Percentiles rank a stretch among this genome's conserved stretches.
Conservation (phyloP, 805 yeast genomes). For the Wickerhamomyces tratensis region DNA sequence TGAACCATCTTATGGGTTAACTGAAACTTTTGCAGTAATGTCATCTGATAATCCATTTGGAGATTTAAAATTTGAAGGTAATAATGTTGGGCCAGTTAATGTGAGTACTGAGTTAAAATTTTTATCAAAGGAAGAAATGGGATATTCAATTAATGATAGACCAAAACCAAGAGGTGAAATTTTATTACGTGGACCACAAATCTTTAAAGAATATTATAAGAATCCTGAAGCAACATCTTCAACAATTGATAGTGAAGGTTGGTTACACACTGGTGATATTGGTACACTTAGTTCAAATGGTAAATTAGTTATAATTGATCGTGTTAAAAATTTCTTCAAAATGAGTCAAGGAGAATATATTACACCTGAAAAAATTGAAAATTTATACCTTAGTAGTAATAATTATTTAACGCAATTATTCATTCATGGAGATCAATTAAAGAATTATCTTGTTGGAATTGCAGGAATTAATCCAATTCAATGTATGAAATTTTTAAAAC, state of each 20-base stretch:
- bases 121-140: conserved; percentile 53
- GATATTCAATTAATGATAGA: conserved; percentile 27
- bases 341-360: conserved; percentile 56
- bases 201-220: conserved; percentile 46
- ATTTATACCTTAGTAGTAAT: conserved; percentile 42
- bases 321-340: conserved; percentile 74
- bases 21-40: conserved; percentile 60
- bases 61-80: conserved; percentile 20
- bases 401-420: conserved; percentile 45
- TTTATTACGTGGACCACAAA: conserved; percentile 53
- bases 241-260: conserved; percentile 45
- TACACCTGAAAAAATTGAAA: conserved; percentile 70
- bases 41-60: conserved; percentile 35
- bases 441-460: conserved; percentile 51
- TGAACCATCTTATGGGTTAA: conserved; percentile 60
- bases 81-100: conserved; percentile 49
- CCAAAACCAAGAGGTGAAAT: conserved; percentile 48
- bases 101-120: conserved; percentile 44
- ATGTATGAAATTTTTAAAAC: conserved; percentile 7
- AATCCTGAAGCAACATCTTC: conserved; percentile 42
- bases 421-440: conserved; percentile 55
- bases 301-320: conserved; percentile 51
- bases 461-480: conserved; percentile 45
- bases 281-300: conserved; percentile 42
- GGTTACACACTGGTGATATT: conserved; percentile 63